Evolutionary conservation across 208 protist genomes (phyloP).

Genomic region (Trichomonas vaginalis): DNA sequence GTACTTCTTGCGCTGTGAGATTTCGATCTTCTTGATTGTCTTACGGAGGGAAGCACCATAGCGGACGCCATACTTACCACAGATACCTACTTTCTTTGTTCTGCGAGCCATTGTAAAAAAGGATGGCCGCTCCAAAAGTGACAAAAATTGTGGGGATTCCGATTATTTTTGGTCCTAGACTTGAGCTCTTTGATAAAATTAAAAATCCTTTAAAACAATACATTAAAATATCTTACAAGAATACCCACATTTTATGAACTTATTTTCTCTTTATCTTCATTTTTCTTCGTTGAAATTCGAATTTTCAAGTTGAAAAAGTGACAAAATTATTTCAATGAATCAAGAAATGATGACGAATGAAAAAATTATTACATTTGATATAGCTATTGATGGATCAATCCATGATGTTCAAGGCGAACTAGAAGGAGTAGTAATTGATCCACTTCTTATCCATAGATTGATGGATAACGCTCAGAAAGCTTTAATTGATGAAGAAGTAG

Average conservation of each 20-base stretch:
- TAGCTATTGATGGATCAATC: not conserved
- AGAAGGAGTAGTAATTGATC: not conserved
- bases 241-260: too few species aligned
- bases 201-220: too few species aligned
- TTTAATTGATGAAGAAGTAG: not conserved
- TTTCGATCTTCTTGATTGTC: slow-evolving; percentile 43
- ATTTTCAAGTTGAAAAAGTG: too few species aligned
- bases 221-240: too few species aligned
- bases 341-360: not conserved
- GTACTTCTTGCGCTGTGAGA: too few species aligned
- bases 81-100: slow-evolving; percentile 56
- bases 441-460: not conserved
- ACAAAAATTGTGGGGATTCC: too few species aligned
- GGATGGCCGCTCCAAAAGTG: too few species aligned
- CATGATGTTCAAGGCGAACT: not conserved
- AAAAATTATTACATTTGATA: not conserved
- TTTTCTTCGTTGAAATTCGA: too few species aligned
- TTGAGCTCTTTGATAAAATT: too few species aligned
- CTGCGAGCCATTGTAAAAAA: slow-evolving; percentile 11
- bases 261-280: too few species aligned
- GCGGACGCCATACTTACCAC: slow-evolving; percentile 52
- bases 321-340: too few species aligned
- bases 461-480: not conserved
- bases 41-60: slow-evolving; percentile 52
- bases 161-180: too few species aligned